Evolutionary conservation across 495 filamentous ascomycete species (phyloP), one percentile per base, ranked within the genome.

Genomic region (Penicillium lividum): DNA sequence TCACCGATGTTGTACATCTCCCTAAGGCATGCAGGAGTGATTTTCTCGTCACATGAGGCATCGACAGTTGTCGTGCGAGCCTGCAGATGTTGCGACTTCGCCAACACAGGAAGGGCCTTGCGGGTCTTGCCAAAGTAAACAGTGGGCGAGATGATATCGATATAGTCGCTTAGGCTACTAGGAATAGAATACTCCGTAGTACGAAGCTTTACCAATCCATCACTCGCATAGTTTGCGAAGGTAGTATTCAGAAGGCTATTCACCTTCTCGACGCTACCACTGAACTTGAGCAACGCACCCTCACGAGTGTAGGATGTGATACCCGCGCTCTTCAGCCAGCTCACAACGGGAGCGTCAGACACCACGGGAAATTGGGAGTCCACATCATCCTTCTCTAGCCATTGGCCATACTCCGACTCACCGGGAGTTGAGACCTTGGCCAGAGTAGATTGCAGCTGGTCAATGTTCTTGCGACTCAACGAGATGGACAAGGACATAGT

Each of bases 141-240:
- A 3, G 84, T 86, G 0, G 86, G 86, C 46, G 80, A 74, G 54
- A 89, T 80, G 48, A 88, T 69, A 50, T 85, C 80, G 53, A 89
- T 80, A 59, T 75, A 68, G 5, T 64, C 53, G 25, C 66, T 66
- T 27, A 91, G 66, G 6, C 77, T 67, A 51, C 82, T 77, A 0
- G 88, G 88, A 5, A 91, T 76, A 10, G 83, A 85, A 72, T 90
- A 89, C 43, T 77, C 63, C n/a, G 82, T 81, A 5, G 87, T 84
- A 10, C 87, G 79, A 54, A 72, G 60, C 61, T 80, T 79, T 36
- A 74, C 38, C 62, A 73, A 22, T 54, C 60, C 51, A 51, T 67
- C 57, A 51, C 71, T 70, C 65, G 74, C 49, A 22, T 67, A 78
- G 55, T 72, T 73, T 49, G 65, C 68, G 59, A 77, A 86, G 29